Conservation (phyloP, 2,329 filamentous ascomycete genomes). For the Pseudogymnoascus sp. region DNA sequence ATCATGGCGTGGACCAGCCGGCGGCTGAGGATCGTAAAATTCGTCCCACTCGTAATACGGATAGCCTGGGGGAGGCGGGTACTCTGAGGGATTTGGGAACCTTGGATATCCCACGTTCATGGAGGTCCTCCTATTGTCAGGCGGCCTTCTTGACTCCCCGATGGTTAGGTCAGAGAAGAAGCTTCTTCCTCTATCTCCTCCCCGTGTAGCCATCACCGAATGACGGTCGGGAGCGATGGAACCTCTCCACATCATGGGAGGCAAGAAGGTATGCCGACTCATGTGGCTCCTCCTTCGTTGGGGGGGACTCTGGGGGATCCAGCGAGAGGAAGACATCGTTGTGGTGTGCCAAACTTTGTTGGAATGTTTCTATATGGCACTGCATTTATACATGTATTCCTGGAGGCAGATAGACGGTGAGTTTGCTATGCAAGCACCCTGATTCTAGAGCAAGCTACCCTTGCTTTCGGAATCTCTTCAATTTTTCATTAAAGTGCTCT, state of each 20-base stretch:
- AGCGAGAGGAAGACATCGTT: background rate
- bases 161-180: background rate
- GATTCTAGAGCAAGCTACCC: background rate
- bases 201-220: background rate
- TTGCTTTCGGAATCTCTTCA: background rate
- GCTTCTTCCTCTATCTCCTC: background rate
- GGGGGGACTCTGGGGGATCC: background rate
- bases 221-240: background rate
- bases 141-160: background rate
- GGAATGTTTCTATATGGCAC: background rate
- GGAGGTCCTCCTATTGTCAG: background rate
- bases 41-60: background rate
- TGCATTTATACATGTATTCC: conserved; percentile 8
- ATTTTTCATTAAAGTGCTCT: background rate
- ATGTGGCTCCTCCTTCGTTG: background rate
- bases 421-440: conserved; percentile 5
- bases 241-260: background rate
- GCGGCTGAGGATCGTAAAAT: background rate
- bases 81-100: background rate
- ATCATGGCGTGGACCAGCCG: background rate
- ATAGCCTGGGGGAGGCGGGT: background rate
- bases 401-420: background rate
- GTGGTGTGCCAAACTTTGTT: background rate
- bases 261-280: background rate
- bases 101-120: background rate